phyloP scores from a whole-genome alignment of 345 rosid species.

The Angophora floribunda region DNA sequence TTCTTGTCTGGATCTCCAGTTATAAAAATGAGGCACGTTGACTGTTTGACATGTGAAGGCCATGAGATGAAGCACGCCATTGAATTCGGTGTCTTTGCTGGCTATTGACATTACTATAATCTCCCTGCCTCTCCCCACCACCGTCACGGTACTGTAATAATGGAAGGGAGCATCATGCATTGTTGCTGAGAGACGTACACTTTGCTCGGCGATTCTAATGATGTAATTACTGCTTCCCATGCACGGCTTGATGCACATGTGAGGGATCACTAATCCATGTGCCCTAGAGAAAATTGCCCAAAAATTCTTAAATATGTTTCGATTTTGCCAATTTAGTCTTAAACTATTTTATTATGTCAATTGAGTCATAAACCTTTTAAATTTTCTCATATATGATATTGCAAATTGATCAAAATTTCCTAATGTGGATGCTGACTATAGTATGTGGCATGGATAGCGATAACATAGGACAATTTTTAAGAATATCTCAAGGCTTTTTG shows the following conservation, averaged over 20 bases:
- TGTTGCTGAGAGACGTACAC: not conserved
- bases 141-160: not conserved
- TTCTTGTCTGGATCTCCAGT: not conserved
- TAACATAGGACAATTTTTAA: too few relatives aligned
- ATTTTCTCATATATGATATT: not conserved
- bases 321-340: not conserved
- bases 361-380: too few relatives aligned
- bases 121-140: not conserved
- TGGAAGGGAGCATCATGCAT: not conserved
- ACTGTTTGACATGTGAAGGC: not conserved
- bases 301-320: too few relatives aligned
- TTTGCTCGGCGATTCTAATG: not conserved
- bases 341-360: not conserved
- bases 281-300: not conserved
- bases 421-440: too few relatives aligned
- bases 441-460: fast-evolving
- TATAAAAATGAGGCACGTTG: not conserved
- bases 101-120: not conserved
- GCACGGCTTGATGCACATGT: not conserved
- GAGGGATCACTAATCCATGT: not conserved
- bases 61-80: not conserved
- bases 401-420: too few relatives aligned
- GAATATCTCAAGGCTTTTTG: too few relatives aligned
- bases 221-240: not conserved
- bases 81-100: not conserved